Base-by-base conservation (phyloP, 2,329 filamentous ascomycete genomes). In the Alternaria sp. region DNA sequence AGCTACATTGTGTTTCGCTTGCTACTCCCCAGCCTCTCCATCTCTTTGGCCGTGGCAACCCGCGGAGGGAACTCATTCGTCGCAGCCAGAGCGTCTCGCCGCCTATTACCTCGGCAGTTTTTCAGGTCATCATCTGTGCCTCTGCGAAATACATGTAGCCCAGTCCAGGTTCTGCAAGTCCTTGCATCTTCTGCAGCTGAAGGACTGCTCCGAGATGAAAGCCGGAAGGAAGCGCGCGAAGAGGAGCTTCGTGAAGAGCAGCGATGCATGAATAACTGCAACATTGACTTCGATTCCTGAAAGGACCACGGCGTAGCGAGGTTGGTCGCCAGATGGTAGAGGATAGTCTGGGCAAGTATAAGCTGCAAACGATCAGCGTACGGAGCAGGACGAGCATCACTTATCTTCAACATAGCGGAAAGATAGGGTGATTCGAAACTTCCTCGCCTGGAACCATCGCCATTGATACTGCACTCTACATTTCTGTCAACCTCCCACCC, bases 211-310 rank as follows among this genome's bases (percentile, higher is more conserved):
- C 5, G 61, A 54, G 22, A 76, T 59, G 22, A 80, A 54, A 3
- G 62, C 62, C 1, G 80, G 80, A 20, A 78, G 75, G 43, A 76
- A 61, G 16, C 68, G 73, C 7, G 69, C 64, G 53, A 82, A 59
- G 8, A 82, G 68, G 7, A 79, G 80, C 52, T 81, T 82, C 61
- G 83, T 73, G 3, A 80, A 78, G 1, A 82, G 68, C 18, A 83
- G 61, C 2, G 77, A 82, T 11, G 80, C 80, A 64, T 79, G 83
- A 5, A 80, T 76, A 63, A 83, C 81, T 24, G 80, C 79, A 1
- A 81, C 72, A 51, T 82, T 82, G 49, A 78, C 72, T 68, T 83
- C 81, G 41, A 79, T 69, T 2, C 73, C 73, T 3, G 78, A 80
- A 75, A 79, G 82, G 11, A 79, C 74, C 5, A 81, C 63, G 7